Percentiles rank a stretch among this genome's conserved stretches.
Evolutionary conservation across 2,329 filamentous ascomycete species (phyloP).

Genomic region (Aspergillus latus): DNA sequence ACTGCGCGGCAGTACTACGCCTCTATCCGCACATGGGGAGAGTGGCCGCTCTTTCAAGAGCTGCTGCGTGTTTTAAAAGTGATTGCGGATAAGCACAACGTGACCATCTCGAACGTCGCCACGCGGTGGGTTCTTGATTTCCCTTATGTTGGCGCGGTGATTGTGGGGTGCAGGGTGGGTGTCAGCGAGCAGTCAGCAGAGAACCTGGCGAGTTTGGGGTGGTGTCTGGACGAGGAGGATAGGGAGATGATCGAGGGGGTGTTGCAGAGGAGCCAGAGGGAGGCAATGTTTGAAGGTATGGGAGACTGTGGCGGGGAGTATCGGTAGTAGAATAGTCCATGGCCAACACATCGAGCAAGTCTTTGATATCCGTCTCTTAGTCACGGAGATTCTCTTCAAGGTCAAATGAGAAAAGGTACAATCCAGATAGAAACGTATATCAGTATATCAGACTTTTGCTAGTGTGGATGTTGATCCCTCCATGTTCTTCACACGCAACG

Average conservation of each 20-base stretch:
- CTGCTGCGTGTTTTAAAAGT: neutral
- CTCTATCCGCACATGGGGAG: neutral
- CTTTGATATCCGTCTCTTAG: no score
- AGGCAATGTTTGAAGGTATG: constrained; percentile 2
- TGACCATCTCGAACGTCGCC: neutral
- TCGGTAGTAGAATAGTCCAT: neutral
- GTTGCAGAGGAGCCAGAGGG: neutral
- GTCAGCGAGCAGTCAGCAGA: neutral
- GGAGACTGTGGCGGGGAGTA: constrained; percentile 2
- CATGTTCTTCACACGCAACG: no score
- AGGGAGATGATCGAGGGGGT: neutral
- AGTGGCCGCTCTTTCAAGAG: neutral
- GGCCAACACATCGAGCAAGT: no score
- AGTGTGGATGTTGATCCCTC: no score
- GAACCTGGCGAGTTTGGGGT: neutral
- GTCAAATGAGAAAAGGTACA: no score
- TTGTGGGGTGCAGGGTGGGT: neutral
- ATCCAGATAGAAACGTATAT: no score
- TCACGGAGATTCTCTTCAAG: no score
- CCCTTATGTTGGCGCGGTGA: neutral
- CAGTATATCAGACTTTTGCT: no score
- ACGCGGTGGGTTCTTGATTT: constrained; percentile 6
- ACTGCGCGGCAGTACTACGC: neutral
- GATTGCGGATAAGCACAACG: neutral
- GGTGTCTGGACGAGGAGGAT: neutral